phyloP scores from a whole-genome alignment of 2,329 filamentous ascomycete genomes.

The Chaetomium sp. region DNA sequence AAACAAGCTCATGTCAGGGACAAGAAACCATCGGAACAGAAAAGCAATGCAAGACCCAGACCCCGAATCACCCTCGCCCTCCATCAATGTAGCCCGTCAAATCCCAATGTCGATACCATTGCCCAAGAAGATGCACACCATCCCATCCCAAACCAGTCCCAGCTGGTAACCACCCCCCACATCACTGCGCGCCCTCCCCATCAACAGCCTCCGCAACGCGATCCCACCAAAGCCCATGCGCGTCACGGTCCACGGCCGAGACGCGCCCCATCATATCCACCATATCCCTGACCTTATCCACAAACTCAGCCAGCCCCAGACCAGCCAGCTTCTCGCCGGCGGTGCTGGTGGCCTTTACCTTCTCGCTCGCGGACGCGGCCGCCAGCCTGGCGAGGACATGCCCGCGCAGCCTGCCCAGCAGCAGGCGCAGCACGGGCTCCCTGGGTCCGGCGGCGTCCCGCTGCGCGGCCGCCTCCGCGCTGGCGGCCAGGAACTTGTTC shows the following conservation, averaged over 20 bases:
- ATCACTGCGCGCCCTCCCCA: conserved; percentile 40
- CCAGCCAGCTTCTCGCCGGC: conserved; percentile 70
- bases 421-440: conserved; percentile 64
- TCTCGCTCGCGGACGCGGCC: conserved; percentile 68
- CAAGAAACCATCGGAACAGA: background rate
- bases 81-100: conserved; percentile 6
- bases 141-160: background rate
- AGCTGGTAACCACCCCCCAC: background rate
- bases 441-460: conserved; percentile 44
- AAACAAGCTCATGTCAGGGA: conserved; percentile 4
- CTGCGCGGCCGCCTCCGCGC: conserved; percentile 47
- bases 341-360: conserved; percentile 67
- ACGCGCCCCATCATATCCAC: conserved; percentile 68
- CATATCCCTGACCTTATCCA: conserved; percentile 67
- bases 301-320: conserved; percentile 73
- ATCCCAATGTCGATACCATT: background rate
- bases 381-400: conserved; percentile 67
- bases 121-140: background rate
- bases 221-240: conserved; percentile 73
- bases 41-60: background rate
- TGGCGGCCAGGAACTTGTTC: conserved; percentile 56
- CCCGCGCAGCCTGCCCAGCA: conserved; percentile 66
- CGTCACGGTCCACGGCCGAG: conserved; percentile 66
- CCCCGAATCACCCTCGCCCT: background rate
- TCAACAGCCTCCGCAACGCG: conserved; percentile 60